Conservation (phyloP, 1,284 basidiomycete species). For the Boletus smithii region DNA sequence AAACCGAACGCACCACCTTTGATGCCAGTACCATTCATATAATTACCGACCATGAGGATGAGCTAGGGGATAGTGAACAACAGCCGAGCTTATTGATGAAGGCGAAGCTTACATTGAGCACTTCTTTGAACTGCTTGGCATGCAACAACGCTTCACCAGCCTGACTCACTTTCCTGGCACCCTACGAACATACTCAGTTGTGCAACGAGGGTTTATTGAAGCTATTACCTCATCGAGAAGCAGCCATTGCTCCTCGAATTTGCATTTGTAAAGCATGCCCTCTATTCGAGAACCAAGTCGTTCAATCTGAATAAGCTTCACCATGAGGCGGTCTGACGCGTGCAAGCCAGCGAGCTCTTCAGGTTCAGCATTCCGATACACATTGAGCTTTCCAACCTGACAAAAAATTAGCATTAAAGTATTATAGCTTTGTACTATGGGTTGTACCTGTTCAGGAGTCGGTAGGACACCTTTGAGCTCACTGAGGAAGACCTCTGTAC, state of each 20-base stretch:
- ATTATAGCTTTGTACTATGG: slow-evolving; percentile 7
- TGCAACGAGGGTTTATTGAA: slow-evolving; percentile 9
- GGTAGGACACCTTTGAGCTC: slow-evolving; percentile 85
- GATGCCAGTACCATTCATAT: slow-evolving; percentile 95
- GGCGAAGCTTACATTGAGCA: slow-evolving; percentile 63
- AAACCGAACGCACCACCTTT: slow-evolving; percentile 98
- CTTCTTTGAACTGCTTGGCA: slow-evolving; percentile 82
- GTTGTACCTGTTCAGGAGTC: slow-evolving; percentile 78
- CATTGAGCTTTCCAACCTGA: slow-evolving; percentile 86
- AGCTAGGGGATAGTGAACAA: slow-evolving; percentile 48
- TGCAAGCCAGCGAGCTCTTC: slow-evolving; percentile 88
- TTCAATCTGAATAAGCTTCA: slow-evolving; percentile 94
- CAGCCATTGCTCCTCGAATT: slow-evolving; percentile 79
- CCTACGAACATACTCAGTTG: slow-evolving; percentile 42
- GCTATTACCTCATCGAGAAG: slow-evolving; percentile 64
- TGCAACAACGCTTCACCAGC: slow-evolving; percentile 75
- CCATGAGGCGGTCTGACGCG: slow-evolving; percentile 94
- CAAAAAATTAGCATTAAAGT: slow-evolving; percentile 11
- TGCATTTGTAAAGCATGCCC: slow-evolving; percentile 88
- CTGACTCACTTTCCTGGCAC: slow-evolving; percentile 74
- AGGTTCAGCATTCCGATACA: slow-evolving; percentile 84
- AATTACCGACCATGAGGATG: slow-evolving; percentile 95
- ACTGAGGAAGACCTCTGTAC: slow-evolving; percentile 82
- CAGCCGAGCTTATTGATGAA: slow-evolving; percentile 7
- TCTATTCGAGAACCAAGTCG: slow-evolving; percentile 89